Base-by-base conservation (phyloP, 345 rosid genomes). In the Passiflora organensis region DNA sequence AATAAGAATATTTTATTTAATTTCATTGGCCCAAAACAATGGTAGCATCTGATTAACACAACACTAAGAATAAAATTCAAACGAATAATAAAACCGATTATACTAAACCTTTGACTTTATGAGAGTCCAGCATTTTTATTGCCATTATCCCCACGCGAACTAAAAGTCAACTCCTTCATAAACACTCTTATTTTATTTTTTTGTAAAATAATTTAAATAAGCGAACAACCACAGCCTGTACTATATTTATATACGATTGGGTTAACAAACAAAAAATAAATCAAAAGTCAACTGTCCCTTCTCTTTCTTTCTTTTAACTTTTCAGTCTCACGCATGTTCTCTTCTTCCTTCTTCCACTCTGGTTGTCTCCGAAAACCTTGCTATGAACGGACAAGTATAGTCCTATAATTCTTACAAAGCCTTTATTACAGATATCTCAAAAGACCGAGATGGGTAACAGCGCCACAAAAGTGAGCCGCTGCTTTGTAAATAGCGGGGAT, bases 401-500 rank as follows among this genome's bases (percentile, higher is more conserved):
- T 28, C 34, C 34, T 28, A 28, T n/a, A 14, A 4, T 15, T 15
- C 21, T 32, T n/a, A n/a, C 18, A 24, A 39, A 14, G 2, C 32
- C 2, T 11, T 16, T 48, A 22, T 32, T 22, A n/a, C 8, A 3
- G 3, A 28, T 28, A 28, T 28, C n/a, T n/a, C n/a, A 44, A 16
- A 16, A 17, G 46, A 20, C 18, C 9, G 14, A 19, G 12, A 91
- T 91, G 98, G 98, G 98, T 62, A 91, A 85, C 82, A 83, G 91
- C 24, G 41, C 83, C 11, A 75, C 82, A 3, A 91, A 82, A 73
- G 70, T 84, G 11, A 78, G 70, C 32, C 58, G 66, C 47, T 91
- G 98, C 71, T 86, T 81, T 78, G 72, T 80, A 63, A 72, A 76
- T 22, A 61, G 70, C 6, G 85, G 61, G 15, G 85, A 68, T 11